These are phyloP conservation scores for Luffa acutangula DNA, from an alignment of 306 rosid genomes.

Conservation along the genomic window DNA sequence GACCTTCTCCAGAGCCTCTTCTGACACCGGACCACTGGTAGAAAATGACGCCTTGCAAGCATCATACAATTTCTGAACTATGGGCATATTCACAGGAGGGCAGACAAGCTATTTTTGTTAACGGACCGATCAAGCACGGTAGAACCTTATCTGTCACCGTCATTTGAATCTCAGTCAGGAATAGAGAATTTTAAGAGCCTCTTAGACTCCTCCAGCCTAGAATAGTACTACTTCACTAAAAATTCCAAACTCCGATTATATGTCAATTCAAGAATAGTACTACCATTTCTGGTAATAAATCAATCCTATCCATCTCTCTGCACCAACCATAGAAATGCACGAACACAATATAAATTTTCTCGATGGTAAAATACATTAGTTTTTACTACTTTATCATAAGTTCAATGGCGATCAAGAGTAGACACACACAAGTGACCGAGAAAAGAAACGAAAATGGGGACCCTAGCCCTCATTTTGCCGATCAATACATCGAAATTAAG, in stretches of 20 bases:
- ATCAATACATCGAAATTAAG: background rate
- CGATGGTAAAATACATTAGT: background rate
- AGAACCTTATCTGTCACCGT: background rate
- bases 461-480: background rate
- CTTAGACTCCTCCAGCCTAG: background rate
- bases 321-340: background rate
- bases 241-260: background rate
- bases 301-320: background rate
- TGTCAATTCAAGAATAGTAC: background rate
- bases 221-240: background rate
- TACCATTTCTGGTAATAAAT: background rate
- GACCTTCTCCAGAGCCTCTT: constrained; percentile 64
- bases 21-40: constrained; percentile 67
- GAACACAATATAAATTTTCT: background rate
- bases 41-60: constrained; percentile 54
- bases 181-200: background rate
- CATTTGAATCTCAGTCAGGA: background rate
- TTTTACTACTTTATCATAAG: no score
- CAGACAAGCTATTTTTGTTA: background rate
- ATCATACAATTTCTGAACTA: constrained; percentile 60
- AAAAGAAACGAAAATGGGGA: background rate
- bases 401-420: background rate
- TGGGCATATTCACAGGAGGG: background rate
- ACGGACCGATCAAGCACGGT: background rate
- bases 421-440: background rate